phyloP scores from a whole-genome alignment of 2,329 filamentous ascomycete genomes.

The Dothistroma pini region DNA sequence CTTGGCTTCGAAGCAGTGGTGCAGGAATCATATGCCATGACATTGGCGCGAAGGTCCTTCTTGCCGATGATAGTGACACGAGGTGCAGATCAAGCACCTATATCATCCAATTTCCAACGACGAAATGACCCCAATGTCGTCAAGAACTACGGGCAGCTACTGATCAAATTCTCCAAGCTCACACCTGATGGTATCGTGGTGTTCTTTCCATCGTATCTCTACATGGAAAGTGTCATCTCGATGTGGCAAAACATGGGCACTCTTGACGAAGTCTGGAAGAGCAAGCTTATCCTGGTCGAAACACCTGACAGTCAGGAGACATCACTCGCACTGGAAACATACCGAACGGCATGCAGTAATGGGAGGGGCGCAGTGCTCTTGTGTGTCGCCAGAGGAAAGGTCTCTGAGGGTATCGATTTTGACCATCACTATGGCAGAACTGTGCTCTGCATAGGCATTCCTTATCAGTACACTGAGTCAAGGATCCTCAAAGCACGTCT shows the following conservation, averaged over 20 bases:
- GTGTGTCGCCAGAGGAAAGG: conserved; percentile 94
- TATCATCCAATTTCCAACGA: conserved; percentile 92
- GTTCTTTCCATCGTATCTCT: conserved; percentile 97
- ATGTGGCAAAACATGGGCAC: conserved; percentile 99
- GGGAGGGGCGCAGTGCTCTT: conserved; percentile 89
- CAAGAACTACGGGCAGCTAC: conserved; percentile 87
- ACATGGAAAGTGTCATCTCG: conserved; percentile 98
- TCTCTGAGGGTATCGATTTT: conserved; percentile 97
- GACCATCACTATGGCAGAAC: conserved; percentile 97
- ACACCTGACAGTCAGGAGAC: conserved; percentile 98
- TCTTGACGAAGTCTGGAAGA: conserved; percentile 96
- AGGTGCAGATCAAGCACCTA: conserved; percentile 87
- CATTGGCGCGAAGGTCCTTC: conserved; percentile 88
- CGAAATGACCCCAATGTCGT: conserved; percentile 96
- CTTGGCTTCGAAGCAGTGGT: conserved; percentile 88
- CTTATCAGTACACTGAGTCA: conserved; percentile 98
- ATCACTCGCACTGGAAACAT: conserved; percentile 90
- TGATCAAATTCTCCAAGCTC: conserved; percentile 93
- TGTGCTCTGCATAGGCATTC: conserved; percentile 93
- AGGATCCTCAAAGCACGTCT: conserved; percentile 92
- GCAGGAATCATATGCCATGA: conserved; percentile 97
- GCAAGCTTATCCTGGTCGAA: conserved; percentile 96
- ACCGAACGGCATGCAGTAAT: conserved; percentile 95
- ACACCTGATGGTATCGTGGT: conserved; percentile 98
- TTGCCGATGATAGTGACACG: conserved; percentile 96